Evolutionary conservation across 1,139 yeast genomes (phyloP), one percentile per base, ranked within the genome.

Genomic region (Kodamaea ohmeri): DNA sequence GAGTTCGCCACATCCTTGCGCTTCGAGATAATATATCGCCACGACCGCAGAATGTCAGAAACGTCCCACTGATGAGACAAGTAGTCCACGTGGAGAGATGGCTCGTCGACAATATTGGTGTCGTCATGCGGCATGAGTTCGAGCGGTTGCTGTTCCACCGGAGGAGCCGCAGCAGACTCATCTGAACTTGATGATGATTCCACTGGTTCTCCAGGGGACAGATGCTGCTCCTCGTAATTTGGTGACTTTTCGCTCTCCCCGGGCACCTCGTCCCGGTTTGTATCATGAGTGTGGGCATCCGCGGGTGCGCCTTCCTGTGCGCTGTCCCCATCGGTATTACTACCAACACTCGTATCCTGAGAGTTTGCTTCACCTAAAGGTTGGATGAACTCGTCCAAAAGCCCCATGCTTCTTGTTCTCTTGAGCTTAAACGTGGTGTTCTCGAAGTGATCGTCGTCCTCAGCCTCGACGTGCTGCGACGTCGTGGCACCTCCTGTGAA

Each of bases 1-100:
- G 79, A 65, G 52, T 79, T 78, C 14, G 88, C 87, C 18, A 81
- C 80, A 51, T 80, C 84, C 47, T 85, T 84, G 38, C 96, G 76
- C 51, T 86, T 82, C 46, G 80, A 67, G 34, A 88, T 90, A 44
- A 92, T 85, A 58, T 92, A 92, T 47, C 96, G 73, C 98, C 98
- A 92, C 26, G 96, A 87, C 49, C 86, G 86, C 11, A 95, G 85
- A 28, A 92, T 87, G 58, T 92, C 98, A 4, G 81, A 69, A 48
- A 90, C 97, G 52, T 88, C 88, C 98, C 98, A 92, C 56, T 92
- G 77, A 57, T 92, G 96, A 4, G 96, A 86, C 32, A 92, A 71
- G 60, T 92, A 92, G 64, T 92, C 98, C 12, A 92, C 98, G 55
- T 90, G 97, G 37, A 83, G 76, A 34, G 84, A 77, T 4, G 97